These are phyloP conservation scores for Trichoderma pleuroti DNA, from an alignment of 2,329 filamentous ascomycete species.

Conservation along the genomic window DNA sequence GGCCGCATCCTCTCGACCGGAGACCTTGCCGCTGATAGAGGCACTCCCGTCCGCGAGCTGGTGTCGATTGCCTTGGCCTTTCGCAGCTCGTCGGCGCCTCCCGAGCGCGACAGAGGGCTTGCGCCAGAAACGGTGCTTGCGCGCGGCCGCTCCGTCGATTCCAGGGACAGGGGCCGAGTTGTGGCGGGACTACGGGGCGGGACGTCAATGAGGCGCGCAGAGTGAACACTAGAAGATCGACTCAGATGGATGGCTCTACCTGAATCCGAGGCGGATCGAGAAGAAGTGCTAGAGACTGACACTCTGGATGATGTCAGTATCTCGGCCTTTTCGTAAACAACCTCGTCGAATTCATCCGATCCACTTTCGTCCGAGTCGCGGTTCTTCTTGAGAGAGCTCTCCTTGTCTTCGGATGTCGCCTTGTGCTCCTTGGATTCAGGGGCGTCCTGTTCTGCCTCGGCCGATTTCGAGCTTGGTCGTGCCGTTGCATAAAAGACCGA, in stretches of 20 bases:
- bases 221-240: constrained; percentile 48
- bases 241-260: constrained; percentile 38
- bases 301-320: constrained; percentile 56
- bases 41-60: constrained; percentile 26
- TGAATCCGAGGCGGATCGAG: constrained; percentile 47
- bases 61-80: constrained; percentile 25
- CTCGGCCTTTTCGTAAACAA: constrained; percentile 55
- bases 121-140: constrained; percentile 40
- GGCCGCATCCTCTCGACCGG: constrained; percentile 32
- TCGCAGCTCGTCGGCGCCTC: constrained; percentile 41
- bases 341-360: constrained; percentile 44
- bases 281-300: constrained; percentile 51
- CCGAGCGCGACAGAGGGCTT: constrained; percentile 35
- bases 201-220: constrained; percentile 57
- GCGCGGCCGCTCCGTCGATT: constrained; percentile 42
- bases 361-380: constrained; percentile 20
- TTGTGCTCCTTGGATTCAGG: not conserved
- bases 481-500: constrained; percentile 18
- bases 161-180: constrained; percentile 49
- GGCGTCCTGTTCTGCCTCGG: not conserved
- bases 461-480: constrained; percentile 1
- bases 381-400: not conserved
- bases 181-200: constrained; percentile 48
- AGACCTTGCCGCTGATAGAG: constrained; percentile 29
- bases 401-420: not conserved